A percentile compares a stretch with the other conserved stretches of the same genome.
phyloP scores from a whole-genome alignment of 2,329 filamentous ascomycete species.

The Aspergillus ruber region DNA sequence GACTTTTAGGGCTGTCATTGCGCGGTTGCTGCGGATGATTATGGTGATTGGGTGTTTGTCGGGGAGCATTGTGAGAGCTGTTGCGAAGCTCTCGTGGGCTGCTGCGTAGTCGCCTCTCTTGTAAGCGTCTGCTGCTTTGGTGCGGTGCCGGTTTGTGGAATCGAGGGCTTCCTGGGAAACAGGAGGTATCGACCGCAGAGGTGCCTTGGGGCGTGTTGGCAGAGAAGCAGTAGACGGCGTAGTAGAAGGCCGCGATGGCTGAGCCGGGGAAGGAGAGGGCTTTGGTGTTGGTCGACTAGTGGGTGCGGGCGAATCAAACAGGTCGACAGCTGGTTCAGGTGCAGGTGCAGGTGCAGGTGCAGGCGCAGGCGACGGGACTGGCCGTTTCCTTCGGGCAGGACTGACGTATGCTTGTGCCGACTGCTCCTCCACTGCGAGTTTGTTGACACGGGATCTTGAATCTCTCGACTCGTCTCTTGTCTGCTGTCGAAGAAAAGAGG shows the following conservation, averaged over 20 bases:
- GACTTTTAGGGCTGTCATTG: conserved; percentile 82
- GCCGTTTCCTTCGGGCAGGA: conserved; percentile 67
- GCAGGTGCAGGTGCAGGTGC: too few species aligned
- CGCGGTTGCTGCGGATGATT: conserved; percentile 84
- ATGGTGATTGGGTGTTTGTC: conserved; percentile 75
- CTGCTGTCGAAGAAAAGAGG: conserved; percentile 53
- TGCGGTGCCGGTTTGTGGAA: conserved; percentile 69
- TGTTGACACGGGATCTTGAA: conserved; percentile 59
- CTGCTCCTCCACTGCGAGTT: conserved; percentile 71
- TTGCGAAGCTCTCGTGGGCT: conserved; percentile 75
- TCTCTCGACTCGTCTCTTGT: conserved; percentile 40
- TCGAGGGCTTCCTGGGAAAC: conserved; percentile 64
- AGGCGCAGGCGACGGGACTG: conserved; percentile 41
- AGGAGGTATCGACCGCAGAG: conserved; percentile 51
- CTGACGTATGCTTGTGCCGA: conserved; percentile 79
- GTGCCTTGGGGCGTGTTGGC: conserved; percentile 41
- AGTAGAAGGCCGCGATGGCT: conserved; percentile 34
- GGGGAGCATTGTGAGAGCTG: conserved; percentile 69
- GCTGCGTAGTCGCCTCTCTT: conserved; percentile 88
- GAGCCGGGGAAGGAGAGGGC: conserved; percentile 26
- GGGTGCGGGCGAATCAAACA: conserved; percentile 51
- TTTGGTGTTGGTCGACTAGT: conserved; percentile 18
- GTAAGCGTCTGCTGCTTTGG: conserved; percentile 79
- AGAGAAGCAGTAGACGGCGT: conserved; percentile 41
- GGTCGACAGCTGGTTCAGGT: conserved; percentile 50